A percentile compares a stretch with the other conserved stretches of the same genome.
phyloP scores from a whole-genome alignment of 306 rosid species.

The Lathyrus oleraceus region DNA sequence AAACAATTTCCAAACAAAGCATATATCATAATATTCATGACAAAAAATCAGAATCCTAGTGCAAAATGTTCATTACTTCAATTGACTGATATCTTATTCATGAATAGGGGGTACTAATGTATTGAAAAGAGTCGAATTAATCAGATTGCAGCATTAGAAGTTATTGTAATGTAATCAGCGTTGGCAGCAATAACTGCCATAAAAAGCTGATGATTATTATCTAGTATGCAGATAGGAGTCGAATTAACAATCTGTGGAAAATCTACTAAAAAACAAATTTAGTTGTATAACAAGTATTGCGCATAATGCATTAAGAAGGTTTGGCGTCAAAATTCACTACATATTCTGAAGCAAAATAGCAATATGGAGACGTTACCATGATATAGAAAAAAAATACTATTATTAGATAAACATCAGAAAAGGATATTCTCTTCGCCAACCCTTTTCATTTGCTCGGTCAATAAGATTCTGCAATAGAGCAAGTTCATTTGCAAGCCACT shows the following conservation, averaged over 20 bases:
- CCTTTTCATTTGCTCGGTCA: slow-evolving; percentile 86
- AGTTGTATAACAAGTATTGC: not conserved
- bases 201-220: no score
- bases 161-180: slow-evolving; percentile 9
- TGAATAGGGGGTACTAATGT: not conserved
- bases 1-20: slow-evolving; percentile 16
- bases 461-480: slow-evolving; percentile 56
- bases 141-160: not conserved
- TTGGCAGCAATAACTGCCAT: no score
- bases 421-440: slow-evolving; percentile 98
- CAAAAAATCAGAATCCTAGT: slow-evolving; percentile 2
- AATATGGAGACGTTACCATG: slow-evolving; percentile 1
- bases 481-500: slow-evolving; percentile 79
- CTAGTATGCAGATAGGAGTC: not conserved
- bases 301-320: slow-evolving; percentile 22
- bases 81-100: slow-evolving; percentile 13
- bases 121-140: not conserved
- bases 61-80: slow-evolving; percentile 12
- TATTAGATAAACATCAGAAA: slow-evolving; percentile 34
- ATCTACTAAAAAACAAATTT: not conserved
- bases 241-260: not conserved
- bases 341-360: slow-evolving; percentile 23
- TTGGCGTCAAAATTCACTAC: slow-evolving; percentile 15
- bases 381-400: not conserved
- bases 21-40: slow-evolving; percentile 14